Base-by-base conservation (phyloP, 1,139 yeast genomes). In the Candida sanyaensis region DNA sequence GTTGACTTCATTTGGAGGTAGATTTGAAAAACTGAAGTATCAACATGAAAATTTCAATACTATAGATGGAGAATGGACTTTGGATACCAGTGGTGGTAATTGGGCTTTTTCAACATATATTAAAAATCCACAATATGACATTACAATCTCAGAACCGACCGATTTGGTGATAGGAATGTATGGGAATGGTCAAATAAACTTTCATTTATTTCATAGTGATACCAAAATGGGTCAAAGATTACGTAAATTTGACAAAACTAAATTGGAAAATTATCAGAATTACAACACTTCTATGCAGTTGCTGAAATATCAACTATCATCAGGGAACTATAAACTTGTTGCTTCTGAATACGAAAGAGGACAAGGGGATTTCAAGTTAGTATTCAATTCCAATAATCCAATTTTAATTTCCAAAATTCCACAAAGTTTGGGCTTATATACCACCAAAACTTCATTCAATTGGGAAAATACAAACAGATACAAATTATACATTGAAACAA, bases 101-200 rank as follows among this genome's bases (percentile, higher is more conserved):
- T 80, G 84, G 80, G 56, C 78, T 0, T 54, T 70, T 39, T 67
- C 80, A 2, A 65, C 78, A 1, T 88, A 75, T 56, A 66, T 78
- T 32, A 62, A 69, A 36, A 88, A 88, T 55, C 96, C 96, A 0
- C 90, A 87, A 54, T 86, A 71, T 57, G 66, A 69, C 39, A 44
- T 68, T 61, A 56, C 58, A 50, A 57, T 66, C 45, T 39, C 45
- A 12, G 33, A 57, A 50, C 45, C 59, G 45, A n/a, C 53, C 8
- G 46, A 60, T 37, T 12, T 69, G 0, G 43, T 60, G 7, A 36
- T 76, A 4, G 62, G 61, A 1, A 49, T 78, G 5, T 60, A 62
- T 43, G 50, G 69, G 4, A 57, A 60, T 4, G 45, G 52, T 7
- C 50, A 51, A 50, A 24, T 60, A 60, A 28, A 55, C 65, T 56